phyloP scores from a whole-genome alignment of 108 stramenopile genomes.

The Fistulifera pelliculosa region DNA sequence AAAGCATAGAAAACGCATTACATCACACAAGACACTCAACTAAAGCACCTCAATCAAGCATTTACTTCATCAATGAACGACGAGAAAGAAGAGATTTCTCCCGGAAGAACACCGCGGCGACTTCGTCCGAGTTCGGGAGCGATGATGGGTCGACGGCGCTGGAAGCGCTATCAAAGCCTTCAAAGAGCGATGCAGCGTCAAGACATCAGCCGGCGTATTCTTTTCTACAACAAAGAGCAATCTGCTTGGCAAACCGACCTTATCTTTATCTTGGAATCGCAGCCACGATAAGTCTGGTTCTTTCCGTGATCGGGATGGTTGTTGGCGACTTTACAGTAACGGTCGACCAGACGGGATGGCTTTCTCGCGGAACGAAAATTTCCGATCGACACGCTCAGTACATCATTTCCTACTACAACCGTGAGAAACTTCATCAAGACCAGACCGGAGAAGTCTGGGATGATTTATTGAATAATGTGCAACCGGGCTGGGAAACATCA shows the following conservation, averaged over 20 bases:
- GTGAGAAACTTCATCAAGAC: slow-evolving; percentile 17
- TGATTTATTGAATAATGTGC: slow-evolving; percentile 30
- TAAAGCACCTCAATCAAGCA: too few species aligned
- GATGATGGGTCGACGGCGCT: too few species aligned
- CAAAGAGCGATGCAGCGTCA: too few species aligned
- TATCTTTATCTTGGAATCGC: slow-evolving; percentile 13
- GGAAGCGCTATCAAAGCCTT: too few species aligned
- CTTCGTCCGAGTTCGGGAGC: too few species aligned
- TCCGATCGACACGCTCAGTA: slow-evolving; percentile 35
- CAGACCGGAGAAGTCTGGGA: slow-evolving; percentile 20
- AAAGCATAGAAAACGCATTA: too few species aligned
- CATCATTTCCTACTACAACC: slow-evolving; percentile 8
- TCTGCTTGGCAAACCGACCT: slow-evolving; percentile 16
- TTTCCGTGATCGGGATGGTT: slow-evolving; percentile 16
- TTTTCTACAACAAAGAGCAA: slow-evolving; percentile 4
- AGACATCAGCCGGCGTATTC: too few species aligned
- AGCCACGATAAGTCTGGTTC: slow-evolving; percentile 1
- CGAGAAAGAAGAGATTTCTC: too few species aligned
- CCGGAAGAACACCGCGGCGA: too few species aligned
- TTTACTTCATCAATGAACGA: too few species aligned
- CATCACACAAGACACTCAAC: too few species aligned
- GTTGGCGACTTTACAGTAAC: slow-evolving; percentile 30
- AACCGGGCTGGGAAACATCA: slow-evolving; percentile 21
- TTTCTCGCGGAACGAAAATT: slow-evolving; percentile 33
- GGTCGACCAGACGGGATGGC: slow-evolving; percentile 40